phyloP scores from a whole-genome alignment of 2,329 filamentous ascomycete genomes.

The Madurella mycetomatis region DNA sequence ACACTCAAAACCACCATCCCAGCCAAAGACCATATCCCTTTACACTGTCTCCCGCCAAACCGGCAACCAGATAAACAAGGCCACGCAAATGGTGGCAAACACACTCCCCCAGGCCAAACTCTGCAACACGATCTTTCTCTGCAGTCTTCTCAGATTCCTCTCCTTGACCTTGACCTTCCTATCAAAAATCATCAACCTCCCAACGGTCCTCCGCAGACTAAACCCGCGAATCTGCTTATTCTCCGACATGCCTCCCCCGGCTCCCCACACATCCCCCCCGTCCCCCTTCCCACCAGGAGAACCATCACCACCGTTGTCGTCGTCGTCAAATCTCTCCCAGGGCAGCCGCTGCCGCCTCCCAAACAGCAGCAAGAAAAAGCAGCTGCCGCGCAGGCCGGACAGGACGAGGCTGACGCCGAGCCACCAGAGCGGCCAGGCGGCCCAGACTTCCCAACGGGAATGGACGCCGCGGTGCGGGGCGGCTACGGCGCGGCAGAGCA shows the following conservation, averaged over 20 bases:
- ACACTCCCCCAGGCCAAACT: constrained; percentile 36
- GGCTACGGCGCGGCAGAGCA: constrained; percentile 38
- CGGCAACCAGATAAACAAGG: constrained; percentile 42
- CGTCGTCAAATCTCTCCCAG: constrained; percentile 45
- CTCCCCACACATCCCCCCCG: not conserved
- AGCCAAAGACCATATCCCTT: not conserved
- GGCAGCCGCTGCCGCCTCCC: constrained; percentile 42
- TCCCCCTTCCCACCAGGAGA: not conserved
- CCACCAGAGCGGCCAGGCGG: constrained; percentile 44
- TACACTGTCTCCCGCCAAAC: constrained; percentile 38
- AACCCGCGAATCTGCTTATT: constrained; percentile 7
- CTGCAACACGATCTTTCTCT: constrained; percentile 42
- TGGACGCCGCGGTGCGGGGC: constrained; percentile 36
- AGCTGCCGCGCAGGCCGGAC: constrained; percentile 42
- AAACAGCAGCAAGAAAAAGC: constrained; percentile 46
- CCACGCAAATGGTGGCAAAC: constrained; percentile 34
- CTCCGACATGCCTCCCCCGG: not conserved
- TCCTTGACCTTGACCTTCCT: constrained; percentile 44
- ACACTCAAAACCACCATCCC: not conserved
- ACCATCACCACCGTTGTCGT: constrained; percentile 1
- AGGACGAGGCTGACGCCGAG: constrained; percentile 41
- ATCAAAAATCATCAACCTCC: constrained; percentile 44
- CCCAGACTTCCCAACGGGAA: constrained; percentile 39
- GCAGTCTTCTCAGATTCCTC: constrained; percentile 37
- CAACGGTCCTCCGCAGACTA: constrained; percentile 30